These are phyloP conservation scores for Hevea brasiliensis DNA, from an alignment of 345 rosid species.

Conservation along the genomic window DNA sequence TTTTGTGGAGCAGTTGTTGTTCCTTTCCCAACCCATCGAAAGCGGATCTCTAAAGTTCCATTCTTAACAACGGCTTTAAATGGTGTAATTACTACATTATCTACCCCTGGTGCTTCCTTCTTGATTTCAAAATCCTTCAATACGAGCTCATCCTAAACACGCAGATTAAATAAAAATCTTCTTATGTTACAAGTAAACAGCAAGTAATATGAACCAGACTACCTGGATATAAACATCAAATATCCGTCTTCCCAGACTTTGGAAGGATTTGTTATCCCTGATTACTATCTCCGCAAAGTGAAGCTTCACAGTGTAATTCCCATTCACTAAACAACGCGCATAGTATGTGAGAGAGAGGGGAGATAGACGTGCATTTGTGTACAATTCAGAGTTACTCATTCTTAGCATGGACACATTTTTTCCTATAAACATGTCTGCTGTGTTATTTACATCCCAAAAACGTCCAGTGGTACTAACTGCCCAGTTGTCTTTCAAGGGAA, in stretches of 20 bases:
- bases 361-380: slow-evolving; percentile 7
- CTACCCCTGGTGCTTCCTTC: slow-evolving; percentile 50
- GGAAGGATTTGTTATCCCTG: not conserved
- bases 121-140: slow-evolving; percentile 56
- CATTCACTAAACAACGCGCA: not conserved
- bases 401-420: slow-evolving; percentile 2
- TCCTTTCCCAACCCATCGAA: slow-evolving; percentile 23
- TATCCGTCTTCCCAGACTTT: not conserved
- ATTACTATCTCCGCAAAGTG: not conserved
- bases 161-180: not conserved
- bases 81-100: slow-evolving; percentile 26
- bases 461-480: slow-evolving; percentile 4
- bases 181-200: too few species aligned
- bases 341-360: slow-evolving; percentile 17
- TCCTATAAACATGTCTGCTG: not conserved
- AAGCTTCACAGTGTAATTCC: not conserved
- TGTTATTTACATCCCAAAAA: not conserved
- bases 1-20: slow-evolving; percentile 8
- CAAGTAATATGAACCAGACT: too few species aligned
- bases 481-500: not conserved
- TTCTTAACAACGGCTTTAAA: slow-evolving; percentile 3
- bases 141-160: slow-evolving; percentile 41
- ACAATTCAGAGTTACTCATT: not conserved
- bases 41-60: not conserved
- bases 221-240: not conserved